These are phyloP conservation scores for Babesia divergens DNA, from an alignment of 169 alveolate genomes.

Conservation along the genomic window DNA sequence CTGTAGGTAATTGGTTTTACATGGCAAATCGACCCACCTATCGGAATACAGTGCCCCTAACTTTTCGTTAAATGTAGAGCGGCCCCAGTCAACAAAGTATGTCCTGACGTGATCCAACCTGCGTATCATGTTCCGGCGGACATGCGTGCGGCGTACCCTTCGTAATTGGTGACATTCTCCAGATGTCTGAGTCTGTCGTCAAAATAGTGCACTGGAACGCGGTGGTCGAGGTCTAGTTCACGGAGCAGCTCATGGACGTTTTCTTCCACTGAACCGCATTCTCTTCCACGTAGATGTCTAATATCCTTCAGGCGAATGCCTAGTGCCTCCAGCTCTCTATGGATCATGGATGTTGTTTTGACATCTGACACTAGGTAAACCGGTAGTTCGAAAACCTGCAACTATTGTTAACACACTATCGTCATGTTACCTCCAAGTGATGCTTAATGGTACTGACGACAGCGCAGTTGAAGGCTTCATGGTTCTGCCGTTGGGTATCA, in stretches of 20 bases:
- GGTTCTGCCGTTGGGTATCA: conserved; percentile 14
- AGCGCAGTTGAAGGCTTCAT: conserved; percentile 47
- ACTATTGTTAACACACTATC: neutral
- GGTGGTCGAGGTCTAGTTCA: conserved; percentile 12
- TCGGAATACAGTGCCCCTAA: conserved; percentile 64
- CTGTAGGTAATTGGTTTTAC: conserved; percentile 1
- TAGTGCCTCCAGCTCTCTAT: conserved; percentile 12
- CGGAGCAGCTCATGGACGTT: neutral
- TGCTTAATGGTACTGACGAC: conserved; percentile 33
- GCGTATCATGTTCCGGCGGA: neutral
- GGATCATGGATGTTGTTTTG: neutral
- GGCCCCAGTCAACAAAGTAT: conserved; percentile 77
- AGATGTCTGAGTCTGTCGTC: conserved; percentile 30
- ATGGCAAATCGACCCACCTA: conserved; percentile 9
- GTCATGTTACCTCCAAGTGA: conserved; percentile 23
- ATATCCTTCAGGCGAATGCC: neutral
- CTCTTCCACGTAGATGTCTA: conserved; percentile 26
- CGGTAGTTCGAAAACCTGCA: conserved; percentile 34
- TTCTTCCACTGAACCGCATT: neutral
- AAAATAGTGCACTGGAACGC: conserved; percentile 53
- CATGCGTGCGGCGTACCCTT: conserved; percentile 48
- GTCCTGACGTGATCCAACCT: conserved; percentile 37
- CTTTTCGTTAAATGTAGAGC: conserved; percentile 63
- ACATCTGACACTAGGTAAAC: conserved; percentile 39
- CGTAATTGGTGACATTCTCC: conserved; percentile 17